phyloP scores from a whole-genome alignment of 805 yeast genomes.

The Tetrapisispora namnaoensis region DNA sequence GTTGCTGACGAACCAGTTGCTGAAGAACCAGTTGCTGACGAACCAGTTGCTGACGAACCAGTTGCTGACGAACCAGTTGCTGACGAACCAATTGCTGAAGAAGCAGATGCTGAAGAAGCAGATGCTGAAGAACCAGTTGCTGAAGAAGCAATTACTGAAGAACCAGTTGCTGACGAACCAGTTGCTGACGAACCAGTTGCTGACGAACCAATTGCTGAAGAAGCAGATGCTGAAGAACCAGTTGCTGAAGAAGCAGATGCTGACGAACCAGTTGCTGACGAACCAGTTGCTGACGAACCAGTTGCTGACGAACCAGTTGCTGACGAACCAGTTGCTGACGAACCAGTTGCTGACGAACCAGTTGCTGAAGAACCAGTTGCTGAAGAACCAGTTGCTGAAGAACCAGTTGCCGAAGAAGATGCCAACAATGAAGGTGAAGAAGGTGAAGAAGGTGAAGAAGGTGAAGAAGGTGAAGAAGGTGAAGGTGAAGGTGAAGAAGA shows the following conservation, averaged over 20 bases:
- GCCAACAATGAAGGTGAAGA: slow-evolving; percentile 3
- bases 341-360: slow-evolving; percentile 5
- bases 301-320: slow-evolving; percentile 4
- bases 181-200: slow-evolving; percentile 5
- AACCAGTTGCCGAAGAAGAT: slow-evolving; percentile 4
- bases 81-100: slow-evolving; percentile 2
- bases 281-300: slow-evolving; percentile 6
- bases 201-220: slow-evolving; percentile 7
- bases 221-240: slow-evolving; percentile 2
- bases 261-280: slow-evolving; percentile 5
- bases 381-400: slow-evolving; percentile 3
- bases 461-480: slow-evolving; percentile 2
- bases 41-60: slow-evolving; percentile 5
- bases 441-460: slow-evolving; percentile 2
- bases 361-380: slow-evolving; percentile 2
- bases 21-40: slow-evolving; percentile 4
- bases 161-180: slow-evolving; percentile 5
- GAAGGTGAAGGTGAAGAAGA: slow-evolving; percentile 3
- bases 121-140: slow-evolving; percentile 4
- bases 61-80: slow-evolving; percentile 3
- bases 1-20: slow-evolving; percentile 4
- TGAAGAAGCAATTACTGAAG: slow-evolving; percentile 6
- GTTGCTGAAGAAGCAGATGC: slow-evolving; percentile 1
- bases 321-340: slow-evolving; percentile 7
- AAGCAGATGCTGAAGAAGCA: slow-evolving; percentile 3